These are phyloP conservation scores for Schizonepeta tenuifolia DNA, from an alignment of 257 asterid genomes.

Conservation along the genomic window DNA sequence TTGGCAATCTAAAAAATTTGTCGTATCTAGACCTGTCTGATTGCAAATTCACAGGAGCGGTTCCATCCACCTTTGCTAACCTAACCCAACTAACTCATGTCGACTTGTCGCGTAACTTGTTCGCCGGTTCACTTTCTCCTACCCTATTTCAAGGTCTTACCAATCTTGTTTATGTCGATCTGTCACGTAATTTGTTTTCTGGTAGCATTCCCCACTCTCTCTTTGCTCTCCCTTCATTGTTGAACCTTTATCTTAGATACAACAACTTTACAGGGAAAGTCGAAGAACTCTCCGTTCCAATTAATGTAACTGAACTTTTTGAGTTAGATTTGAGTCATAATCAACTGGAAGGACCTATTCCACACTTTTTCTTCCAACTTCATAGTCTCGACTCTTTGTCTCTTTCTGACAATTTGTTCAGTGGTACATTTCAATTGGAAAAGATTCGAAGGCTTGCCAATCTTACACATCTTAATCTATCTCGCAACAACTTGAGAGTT, in stretches of 20 bases:
- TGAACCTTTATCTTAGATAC: too few relatives aligned
- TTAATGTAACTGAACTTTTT: constrained; percentile 3
- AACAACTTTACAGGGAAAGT: too few relatives aligned
- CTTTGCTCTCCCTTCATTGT: too few relatives aligned
- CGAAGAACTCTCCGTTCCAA: neutral
- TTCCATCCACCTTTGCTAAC: neutral
- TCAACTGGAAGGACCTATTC: constrained; percentile 33
- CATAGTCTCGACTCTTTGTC: neutral
- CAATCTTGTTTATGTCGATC: neutral
- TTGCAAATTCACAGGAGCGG: neutral
- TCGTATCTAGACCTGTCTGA: neutral
- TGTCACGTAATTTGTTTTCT: neutral
- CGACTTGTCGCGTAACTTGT: neutral
- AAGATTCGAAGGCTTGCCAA: too few relatives aligned
- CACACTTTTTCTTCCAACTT: constrained; percentile 29
- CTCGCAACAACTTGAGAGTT: too few relatives aligned
- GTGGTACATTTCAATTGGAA: constrained; percentile 21
- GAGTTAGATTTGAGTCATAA: constrained; percentile 22
- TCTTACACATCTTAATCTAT: too few relatives aligned
- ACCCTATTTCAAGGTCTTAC: too few relatives aligned
- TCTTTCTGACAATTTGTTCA: constrained; percentile 32
- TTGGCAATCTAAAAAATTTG: neutral
- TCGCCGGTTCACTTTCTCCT: neutral
- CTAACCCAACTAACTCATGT: neutral
- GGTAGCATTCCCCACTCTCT: neutral